These are phyloP conservation scores for Neodidymelliopsis sp. DNA, from an alignment of 2,329 filamentous ascomycete species.

Conservation along the genomic window DNA sequence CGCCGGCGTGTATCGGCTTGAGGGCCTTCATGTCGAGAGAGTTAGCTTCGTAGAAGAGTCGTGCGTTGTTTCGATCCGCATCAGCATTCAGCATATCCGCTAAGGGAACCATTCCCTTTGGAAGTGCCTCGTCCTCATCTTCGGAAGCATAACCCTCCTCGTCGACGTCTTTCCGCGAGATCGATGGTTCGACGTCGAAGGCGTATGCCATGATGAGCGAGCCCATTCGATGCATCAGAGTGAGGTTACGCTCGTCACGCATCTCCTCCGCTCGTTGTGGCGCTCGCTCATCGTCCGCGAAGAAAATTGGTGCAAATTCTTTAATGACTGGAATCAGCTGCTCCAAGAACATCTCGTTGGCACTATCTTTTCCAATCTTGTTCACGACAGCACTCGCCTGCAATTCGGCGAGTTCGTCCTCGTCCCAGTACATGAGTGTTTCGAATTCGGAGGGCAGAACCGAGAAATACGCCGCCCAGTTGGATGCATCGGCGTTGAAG, in stretches of 20 bases:
- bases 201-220: constrained; percentile 93
- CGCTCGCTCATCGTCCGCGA: constrained; percentile 47
- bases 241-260: constrained; percentile 57
- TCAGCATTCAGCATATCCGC: constrained; percentile 91
- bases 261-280: constrained; percentile 50
- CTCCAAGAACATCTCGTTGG: constrained; percentile 72
- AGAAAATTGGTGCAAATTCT: constrained; percentile 48
- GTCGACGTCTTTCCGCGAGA: constrained; percentile 60
- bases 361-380: constrained; percentile 77
- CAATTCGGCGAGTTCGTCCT: constrained; percentile 72
- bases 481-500: constrained; percentile 65
- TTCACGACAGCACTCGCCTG: constrained; percentile 78
- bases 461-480: constrained; percentile 80
- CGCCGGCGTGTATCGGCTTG: constrained; percentile 70
- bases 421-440: constrained; percentile 89
- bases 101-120: constrained; percentile 88
- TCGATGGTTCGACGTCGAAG: constrained; percentile 74
- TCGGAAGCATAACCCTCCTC: constrained; percentile 60
- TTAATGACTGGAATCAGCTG: constrained; percentile 63
- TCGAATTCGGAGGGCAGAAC: constrained; percentile 76
- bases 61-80: constrained; percentile 78
- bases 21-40: constrained; percentile 75
- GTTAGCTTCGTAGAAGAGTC: constrained; percentile 66
- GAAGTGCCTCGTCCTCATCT: constrained; percentile 56
- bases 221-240: constrained; percentile 78